Evolutionary conservation across 208 protist species (phyloP).

Genomic region (Leishmania aethiopica): DNA sequence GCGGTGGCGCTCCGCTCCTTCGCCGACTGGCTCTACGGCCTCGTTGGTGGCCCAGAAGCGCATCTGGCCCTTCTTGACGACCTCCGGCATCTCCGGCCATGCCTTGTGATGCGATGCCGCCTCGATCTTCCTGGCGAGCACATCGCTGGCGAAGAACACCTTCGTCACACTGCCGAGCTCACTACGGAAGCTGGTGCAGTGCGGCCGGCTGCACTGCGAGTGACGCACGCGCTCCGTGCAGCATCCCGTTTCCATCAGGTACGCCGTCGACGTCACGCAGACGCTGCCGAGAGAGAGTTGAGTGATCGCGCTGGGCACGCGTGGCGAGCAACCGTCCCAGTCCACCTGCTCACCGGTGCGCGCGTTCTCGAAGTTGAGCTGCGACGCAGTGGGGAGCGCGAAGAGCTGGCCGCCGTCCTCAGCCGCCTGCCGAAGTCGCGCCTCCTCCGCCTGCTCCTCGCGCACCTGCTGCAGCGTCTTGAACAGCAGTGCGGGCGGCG

Average conservation of each 20-base stretch:
- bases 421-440: conserved; percentile 5
- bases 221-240: conserved; percentile 42
- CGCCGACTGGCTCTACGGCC: conserved; percentile 28
- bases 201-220: conserved; percentile 59
- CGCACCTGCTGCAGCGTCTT: conserved; percentile 26
- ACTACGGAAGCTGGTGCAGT: conserved; percentile 37
- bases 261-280: conserved; percentile 54
- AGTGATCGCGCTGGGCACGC: conserved; percentile 7
- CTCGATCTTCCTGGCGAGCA: conserved; percentile 37
- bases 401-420: conserved; percentile 8
- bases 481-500: conserved; percentile 14
- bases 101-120: conserved; percentile 34
- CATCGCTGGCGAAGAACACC: conserved; percentile 33
- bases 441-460: conserved; percentile 13
- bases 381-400: conserved; percentile 14
- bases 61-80: conserved; percentile 30
- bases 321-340: conserved; percentile 45
- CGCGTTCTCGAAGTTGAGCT: conserved; percentile 35
- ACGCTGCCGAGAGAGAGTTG: conserved; percentile 52
- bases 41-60: conserved; percentile 57
- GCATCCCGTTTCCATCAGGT: conserved; percentile 40
- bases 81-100: conserved; percentile 41
- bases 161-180: conserved; percentile 31
- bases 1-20: background rate
- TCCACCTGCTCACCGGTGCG: conserved; percentile 31